phyloP scores from a whole-genome alignment of 2,329 filamentous ascomycete species.

The Mycosphaerelloides madeirae region DNA sequence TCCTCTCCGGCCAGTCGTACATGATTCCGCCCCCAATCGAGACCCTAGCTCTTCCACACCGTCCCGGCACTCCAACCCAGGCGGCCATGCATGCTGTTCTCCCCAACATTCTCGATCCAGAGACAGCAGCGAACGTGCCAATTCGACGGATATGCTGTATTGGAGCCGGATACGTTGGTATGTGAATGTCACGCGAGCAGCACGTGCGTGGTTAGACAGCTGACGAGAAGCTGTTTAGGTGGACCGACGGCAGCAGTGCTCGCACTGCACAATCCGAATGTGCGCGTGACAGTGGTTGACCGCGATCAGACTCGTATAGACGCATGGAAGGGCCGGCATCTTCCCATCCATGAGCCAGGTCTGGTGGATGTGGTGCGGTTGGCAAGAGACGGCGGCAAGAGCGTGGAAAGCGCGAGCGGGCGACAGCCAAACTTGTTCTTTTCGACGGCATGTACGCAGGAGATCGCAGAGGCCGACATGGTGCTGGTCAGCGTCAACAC shows the following conservation, averaged over 20 bases:
- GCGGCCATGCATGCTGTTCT: slow-evolving; percentile 8
- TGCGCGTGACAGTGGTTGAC: slow-evolving; percentile 72
- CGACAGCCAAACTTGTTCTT: slow-evolving; percentile 66
- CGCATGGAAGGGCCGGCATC: slow-evolving; percentile 67
- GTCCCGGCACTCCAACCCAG: slow-evolving; percentile 11
- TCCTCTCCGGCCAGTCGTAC: slow-evolving; percentile 11
- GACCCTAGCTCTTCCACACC: slow-evolving; percentile 11
- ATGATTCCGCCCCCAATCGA: slow-evolving; percentile 13
- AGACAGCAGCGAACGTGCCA: slow-evolving; percentile 16
- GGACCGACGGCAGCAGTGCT: slow-evolving; percentile 72
- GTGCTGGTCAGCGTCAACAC: slow-evolving; percentile 76
- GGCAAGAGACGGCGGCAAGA: slow-evolving; percentile 45
- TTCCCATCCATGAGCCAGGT: slow-evolving; percentile 73
- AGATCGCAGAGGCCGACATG: slow-evolving; percentile 63
- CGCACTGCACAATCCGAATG: slow-evolving; percentile 65
- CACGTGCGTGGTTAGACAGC: slow-evolving; percentile 47
- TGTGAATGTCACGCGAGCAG: slow-evolving; percentile 69
- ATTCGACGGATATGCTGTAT: slow-evolving; percentile 60
- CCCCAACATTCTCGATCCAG: slow-evolving; percentile 17
- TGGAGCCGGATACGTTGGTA: slow-evolving; percentile 69
- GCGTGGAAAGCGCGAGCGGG: neutral
- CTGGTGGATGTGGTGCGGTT: slow-evolving; percentile 63
- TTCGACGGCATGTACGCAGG: slow-evolving; percentile 58
- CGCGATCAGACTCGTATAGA: slow-evolving; percentile 60
- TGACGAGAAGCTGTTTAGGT: slow-evolving; percentile 36